These are phyloP conservation scores for Fusarium luffae DNA, from an alignment of 2,329 filamentous ascomycete genomes.

Conservation along the genomic window DNA sequence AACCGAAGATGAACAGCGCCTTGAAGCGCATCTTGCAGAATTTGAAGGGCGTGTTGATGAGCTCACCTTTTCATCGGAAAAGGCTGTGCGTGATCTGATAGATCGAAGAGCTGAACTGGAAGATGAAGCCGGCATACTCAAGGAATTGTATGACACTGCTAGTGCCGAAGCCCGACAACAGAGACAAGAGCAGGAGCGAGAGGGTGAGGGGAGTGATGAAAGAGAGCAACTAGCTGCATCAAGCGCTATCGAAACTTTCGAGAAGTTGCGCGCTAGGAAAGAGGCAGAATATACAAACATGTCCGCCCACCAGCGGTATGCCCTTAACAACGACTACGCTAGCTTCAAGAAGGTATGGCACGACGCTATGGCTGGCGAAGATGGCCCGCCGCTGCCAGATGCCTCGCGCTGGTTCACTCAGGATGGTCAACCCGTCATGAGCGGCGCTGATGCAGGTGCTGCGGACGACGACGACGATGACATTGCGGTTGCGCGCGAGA, in stretches of 20 bases:
- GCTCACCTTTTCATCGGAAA: constrained; percentile 60
- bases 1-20: constrained; percentile 50
- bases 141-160: constrained; percentile 49
- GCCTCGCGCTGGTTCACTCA: constrained; percentile 65
- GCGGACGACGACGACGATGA: constrained; percentile 71
- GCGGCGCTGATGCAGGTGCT: constrained; percentile 38
- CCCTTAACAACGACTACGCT: constrained; percentile 67
- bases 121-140: constrained; percentile 58
- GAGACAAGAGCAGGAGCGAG: constrained; percentile 3
- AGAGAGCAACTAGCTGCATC: constrained; percentile 39
- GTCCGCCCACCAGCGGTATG: constrained; percentile 61
- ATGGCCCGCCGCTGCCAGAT: constrained; percentile 63
- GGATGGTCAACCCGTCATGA: constrained; percentile 57
- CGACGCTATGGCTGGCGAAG: constrained; percentile 61
- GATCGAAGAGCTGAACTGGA: constrained; percentile 62
- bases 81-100: constrained; percentile 59
- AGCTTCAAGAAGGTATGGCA: constrained; percentile 70
- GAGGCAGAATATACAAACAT: constrained; percentile 56
- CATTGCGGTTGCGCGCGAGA: constrained; percentile 72
- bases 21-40: constrained; percentile 54
- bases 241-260: constrained; percentile 50
- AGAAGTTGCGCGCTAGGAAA: constrained; percentile 52
- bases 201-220: constrained; percentile 42
- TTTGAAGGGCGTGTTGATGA: constrained; percentile 55
- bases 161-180: constrained; percentile 30